A percentile compares a stretch with the other conserved stretches of the same genome.
These are phyloP conservation scores for Physcomitrellopsis africana DNA, from an alignment of 225 moss, liverwort and hornwort genomes.

Conservation along the genomic window DNA sequence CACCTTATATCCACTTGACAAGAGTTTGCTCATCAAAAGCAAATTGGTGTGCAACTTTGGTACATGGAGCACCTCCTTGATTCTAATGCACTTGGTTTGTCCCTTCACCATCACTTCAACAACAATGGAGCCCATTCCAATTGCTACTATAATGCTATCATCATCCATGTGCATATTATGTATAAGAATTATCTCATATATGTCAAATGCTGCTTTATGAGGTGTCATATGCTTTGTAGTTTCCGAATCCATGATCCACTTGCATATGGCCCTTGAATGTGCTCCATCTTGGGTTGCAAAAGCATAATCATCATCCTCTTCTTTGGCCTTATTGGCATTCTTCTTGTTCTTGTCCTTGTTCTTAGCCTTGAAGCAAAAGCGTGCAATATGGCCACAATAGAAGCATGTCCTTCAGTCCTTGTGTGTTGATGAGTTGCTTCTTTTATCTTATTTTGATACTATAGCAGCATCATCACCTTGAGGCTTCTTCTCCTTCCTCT, in stretches of 20 bases:
- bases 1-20: no score
- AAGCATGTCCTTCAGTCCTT: neutral
- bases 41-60: no score
- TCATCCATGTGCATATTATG: neutral
- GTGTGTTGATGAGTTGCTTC: neutral
- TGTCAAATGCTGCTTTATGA: neutral
- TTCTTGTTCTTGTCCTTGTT: neutral
- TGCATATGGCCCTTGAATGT: neutral
- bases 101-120: neutral
- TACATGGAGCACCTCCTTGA: slow-evolving; percentile 1
- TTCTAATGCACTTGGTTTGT: fast-evolving
- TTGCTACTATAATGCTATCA: no score
- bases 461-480: neutral
- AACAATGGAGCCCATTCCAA: neutral
- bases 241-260: neutral
- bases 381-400: neutral
- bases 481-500: no score
- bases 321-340: neutral
- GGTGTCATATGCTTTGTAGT: neutral
- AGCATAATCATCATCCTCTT: neutral
- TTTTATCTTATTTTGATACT: neutral
- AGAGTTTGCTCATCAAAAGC: no score
- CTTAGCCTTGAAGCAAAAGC: neutral
- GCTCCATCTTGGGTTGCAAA: neutral
- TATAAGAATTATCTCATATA: neutral